Percentiles rank a stretch among this genome's conserved stretches.
These are phyloP conservation scores for Hawksworthiomyces lignivorus DNA, from an alignment of 2,329 filamentous ascomycete genomes.

Conservation along the genomic window DNA sequence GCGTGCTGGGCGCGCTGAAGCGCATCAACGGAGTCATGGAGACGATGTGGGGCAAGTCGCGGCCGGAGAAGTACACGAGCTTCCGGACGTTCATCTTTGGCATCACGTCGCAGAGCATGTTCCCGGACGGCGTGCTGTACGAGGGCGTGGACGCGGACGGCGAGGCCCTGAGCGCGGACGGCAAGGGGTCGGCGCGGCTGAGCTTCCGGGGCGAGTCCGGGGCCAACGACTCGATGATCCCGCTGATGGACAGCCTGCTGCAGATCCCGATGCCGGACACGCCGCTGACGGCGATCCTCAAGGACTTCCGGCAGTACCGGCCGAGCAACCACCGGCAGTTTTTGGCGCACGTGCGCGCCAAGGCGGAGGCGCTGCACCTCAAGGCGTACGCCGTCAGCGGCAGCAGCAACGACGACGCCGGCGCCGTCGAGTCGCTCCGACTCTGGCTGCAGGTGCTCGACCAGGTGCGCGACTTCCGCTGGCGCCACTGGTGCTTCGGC, in stretches of 20 bases:
- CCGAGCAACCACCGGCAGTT: constrained; percentile 86
- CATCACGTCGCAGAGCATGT: constrained; percentile 90
- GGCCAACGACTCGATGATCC: constrained; percentile 91
- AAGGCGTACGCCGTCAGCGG: constrained; percentile 48
- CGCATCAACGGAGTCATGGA: constrained; percentile 78
- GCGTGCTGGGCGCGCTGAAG: constrained; percentile 55
- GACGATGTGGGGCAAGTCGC: constrained; percentile 80
- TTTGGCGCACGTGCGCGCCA: constrained; percentile 59
- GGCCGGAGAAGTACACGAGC: constrained; percentile 73
- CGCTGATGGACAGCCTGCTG: constrained; percentile 79
- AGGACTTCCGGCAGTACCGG: constrained; percentile 83
- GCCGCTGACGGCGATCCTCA: constrained; percentile 78
- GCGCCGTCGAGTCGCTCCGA: constrained; percentile 40
- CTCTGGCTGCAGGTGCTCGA: constrained; percentile 61
- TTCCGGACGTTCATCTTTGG: constrained; percentile 98
- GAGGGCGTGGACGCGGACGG: constrained; percentile 63
- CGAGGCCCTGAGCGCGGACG: neutral
- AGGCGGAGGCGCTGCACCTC: constrained; percentile 41
- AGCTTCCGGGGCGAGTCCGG: constrained; percentile 88
- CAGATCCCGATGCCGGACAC: constrained; percentile 83
- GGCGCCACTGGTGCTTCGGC: constrained; percentile 81
- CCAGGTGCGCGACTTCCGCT: constrained; percentile 73
- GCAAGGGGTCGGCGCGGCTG: constrained; percentile 37
- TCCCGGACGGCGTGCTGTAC: constrained; percentile 84
- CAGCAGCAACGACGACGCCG: constrained; percentile 20